phyloP scores from a whole-genome alignment of 176 grass and related monocot genomes.

The Zoysia japonica region DNA sequence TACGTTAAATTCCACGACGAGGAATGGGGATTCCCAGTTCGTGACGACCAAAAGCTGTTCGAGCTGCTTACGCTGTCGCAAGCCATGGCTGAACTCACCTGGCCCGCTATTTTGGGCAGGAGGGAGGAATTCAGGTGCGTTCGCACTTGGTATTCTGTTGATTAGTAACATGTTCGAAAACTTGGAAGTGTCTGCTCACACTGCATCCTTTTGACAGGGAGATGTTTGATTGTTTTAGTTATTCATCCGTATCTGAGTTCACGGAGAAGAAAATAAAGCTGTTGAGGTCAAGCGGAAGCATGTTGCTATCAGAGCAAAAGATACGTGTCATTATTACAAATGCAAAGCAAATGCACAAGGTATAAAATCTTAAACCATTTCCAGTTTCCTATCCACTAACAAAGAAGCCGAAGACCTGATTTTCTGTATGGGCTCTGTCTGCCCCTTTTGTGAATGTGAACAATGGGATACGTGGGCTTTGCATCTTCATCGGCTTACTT shows the following conservation, averaged over 20 bases:
- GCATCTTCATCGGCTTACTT: background rate
- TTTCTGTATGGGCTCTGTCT: constrained; percentile 2
- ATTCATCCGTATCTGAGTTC: constrained; percentile 37
- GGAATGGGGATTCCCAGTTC: constrained; percentile 57
- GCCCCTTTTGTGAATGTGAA: background rate
- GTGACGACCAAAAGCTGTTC: constrained; percentile 55
- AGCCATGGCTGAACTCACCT: constrained; percentile 56
- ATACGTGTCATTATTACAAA: constrained; percentile 52
- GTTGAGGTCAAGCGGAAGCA: constrained; percentile 38
- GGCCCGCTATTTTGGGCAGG: constrained; percentile 56
- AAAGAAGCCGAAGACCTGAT: background rate
- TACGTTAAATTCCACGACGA: constrained; percentile 60
- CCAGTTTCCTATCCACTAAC: background rate
- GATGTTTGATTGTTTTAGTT: constrained; percentile 48
- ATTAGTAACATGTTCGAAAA: background rate
- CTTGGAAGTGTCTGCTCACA: background rate
- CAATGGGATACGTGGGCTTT: background rate
- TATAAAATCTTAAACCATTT: constrained; percentile 7
- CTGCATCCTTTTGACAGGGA: constrained; percentile 25
- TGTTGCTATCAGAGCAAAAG: constrained; percentile 57
- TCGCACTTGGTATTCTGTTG: background rate
- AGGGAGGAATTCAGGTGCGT: constrained; percentile 62
- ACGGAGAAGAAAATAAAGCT: constrained; percentile 50
- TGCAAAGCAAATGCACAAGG: constrained; percentile 49
- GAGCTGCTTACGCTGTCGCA: constrained; percentile 56